Base-by-base conservation (phyloP, 164 flowering plant genomes). In the Kingdonia uniflora region DNA sequence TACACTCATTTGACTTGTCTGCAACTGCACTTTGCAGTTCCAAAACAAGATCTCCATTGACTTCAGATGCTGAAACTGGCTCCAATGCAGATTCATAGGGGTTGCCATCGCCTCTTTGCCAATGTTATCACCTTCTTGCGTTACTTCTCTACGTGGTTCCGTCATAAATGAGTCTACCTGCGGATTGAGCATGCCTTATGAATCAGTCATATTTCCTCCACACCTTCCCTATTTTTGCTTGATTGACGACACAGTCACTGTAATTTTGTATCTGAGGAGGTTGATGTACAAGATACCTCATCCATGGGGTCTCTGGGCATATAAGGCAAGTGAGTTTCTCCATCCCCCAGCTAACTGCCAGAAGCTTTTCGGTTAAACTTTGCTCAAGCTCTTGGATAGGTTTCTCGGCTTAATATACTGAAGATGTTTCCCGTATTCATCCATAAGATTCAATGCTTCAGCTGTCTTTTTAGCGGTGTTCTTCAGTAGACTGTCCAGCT, bases 311-410 rank as follows among this genome's bases (percentile, higher is more conserved):
- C 95, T 43, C 71, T 59, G 38, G 78, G 66, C 57, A 55, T 19
- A 54, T 46, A 66, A 46, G 73, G 75, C 62, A 59, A 56, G n/a
- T 70, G 74, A 17, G 48, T 57, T 58, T 79, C 88, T 51, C 67
- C 78, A 56, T 71, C 82, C 49, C 74, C 82, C 29, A 74, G 77
- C 41, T 74, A 77, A 60, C 59, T 63, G 29, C 25, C 64, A 14
- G 76, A 66, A 65, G 64, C 56, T 77, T 81, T 55, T 84, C 84
- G 46, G 95, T 80, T 65, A 94, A 65, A 49, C 80, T 79, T 66
- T 80, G 84, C 64, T 90, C 97, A 58, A 94, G 72, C 62, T 89
- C 97, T 61, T 80, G 83, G 52, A 94, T 94, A 25, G 96, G 90
- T 65, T 83, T 81, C 62, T 87, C 96, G 71, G 89, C 89, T 6